phyloP scores from a whole-genome alignment of 2,329 filamentous ascomycete genomes.

The Colletotrichum melonis region DNA sequence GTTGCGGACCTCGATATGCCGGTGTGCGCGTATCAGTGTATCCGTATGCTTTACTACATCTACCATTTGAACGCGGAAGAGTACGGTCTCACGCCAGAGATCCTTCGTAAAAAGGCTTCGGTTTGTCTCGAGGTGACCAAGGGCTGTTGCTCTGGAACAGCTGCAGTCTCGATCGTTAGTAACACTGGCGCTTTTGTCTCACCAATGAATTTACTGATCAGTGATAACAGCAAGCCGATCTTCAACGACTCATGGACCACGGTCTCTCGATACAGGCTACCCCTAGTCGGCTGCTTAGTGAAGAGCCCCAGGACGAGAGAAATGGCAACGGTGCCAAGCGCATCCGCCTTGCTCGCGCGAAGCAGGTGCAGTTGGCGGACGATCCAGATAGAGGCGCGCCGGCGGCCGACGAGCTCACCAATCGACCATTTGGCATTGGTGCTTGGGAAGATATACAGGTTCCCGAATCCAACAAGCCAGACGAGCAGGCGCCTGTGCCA shows the following conservation, averaged over 20 bases:
- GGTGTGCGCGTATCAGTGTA: conserved; percentile 66
- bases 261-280: conserved; percentile 50
- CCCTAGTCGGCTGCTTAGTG: conserved; percentile 46
- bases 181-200: conserved; percentile 5
- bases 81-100: conserved; percentile 56
- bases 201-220: conserved; percentile 13
- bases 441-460: conserved; percentile 34
- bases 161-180: conserved; percentile 54
- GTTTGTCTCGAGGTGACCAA: conserved; percentile 63
- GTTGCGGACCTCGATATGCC: conserved; percentile 67
- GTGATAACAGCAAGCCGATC: conserved; percentile 49
- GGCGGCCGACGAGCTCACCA: conserved; percentile 31
- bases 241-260: conserved; percentile 62
- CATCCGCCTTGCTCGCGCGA: conserved; percentile 23
- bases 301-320: conserved; percentile 36
- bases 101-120: conserved; percentile 60
- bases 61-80: conserved; percentile 58
- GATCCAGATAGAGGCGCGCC: conserved; percentile 24
- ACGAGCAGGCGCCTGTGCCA: conserved; percentile 10
- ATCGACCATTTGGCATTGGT: conserved; percentile 32
- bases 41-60: conserved; percentile 63
- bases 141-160: conserved; percentile 62
- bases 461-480: conserved; percentile 26
- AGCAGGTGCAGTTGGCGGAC: conserved; percentile 32
- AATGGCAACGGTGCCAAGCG: conserved; percentile 25